These are phyloP conservation scores for Naganishia antarctica DNA, from an alignment of 768 basidiomycete genomes.

Conservation along the genomic window DNA sequence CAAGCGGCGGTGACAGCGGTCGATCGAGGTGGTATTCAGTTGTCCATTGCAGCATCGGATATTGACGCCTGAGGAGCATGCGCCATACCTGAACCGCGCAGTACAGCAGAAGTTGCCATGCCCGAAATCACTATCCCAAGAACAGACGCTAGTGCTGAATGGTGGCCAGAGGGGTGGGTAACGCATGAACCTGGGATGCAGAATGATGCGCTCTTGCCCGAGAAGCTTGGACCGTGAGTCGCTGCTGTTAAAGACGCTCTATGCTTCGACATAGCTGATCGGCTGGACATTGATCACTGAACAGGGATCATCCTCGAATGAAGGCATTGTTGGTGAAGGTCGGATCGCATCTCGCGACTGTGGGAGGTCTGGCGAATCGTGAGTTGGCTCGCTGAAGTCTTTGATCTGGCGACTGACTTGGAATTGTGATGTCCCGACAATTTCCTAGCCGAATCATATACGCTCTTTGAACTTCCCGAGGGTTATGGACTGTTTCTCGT, in stretches of 20 bases:
- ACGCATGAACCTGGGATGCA: not conserved
- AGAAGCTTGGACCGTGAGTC: conserved; percentile 20
- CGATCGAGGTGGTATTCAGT: no score
- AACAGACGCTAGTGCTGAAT: conserved; percentile 2
- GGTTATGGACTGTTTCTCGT: conserved; percentile 7
- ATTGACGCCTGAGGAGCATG: not conserved
- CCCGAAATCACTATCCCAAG: conserved; percentile 1
- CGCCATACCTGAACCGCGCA: not conserved
- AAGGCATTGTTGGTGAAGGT: not conserved
- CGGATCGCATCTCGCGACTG: not conserved
- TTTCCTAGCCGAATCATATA: not conserved
- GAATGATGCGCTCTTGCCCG: conserved; percentile 6
- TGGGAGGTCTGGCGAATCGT: not conserved
- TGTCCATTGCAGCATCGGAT: no score
- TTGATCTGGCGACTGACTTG: not conserved
- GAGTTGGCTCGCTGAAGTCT: not conserved
- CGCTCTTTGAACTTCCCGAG: not conserved
- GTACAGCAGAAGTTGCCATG: not conserved
- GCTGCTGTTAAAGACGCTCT: not conserved
- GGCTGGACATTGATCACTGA: not conserved
- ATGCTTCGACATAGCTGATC: not conserved
- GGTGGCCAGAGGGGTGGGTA: conserved; percentile 8
- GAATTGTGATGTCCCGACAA: no score
- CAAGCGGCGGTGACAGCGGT: no score
- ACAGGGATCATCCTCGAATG: conserved; percentile 8